Evolutionary conservation across 768 basidiomycete genomes (phyloP).

Genomic region (Russula emetica): DNA sequence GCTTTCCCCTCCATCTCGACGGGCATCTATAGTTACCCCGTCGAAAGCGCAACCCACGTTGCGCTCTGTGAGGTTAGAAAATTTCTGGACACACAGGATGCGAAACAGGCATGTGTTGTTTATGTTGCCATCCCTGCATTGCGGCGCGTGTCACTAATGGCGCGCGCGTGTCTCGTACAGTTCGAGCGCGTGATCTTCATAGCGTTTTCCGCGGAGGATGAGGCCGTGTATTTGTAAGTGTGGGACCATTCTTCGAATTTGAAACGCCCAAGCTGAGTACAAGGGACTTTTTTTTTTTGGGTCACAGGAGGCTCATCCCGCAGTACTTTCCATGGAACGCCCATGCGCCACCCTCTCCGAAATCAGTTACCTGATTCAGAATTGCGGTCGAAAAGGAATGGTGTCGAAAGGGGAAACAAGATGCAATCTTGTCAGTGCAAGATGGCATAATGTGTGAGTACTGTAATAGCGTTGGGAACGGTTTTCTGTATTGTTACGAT

Average conservation of each 20-base stretch:
- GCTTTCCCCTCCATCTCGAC: constrained; percentile 82
- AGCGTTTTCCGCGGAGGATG: constrained; percentile 65
- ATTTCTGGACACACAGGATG: constrained; percentile 52
- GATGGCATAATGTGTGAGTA: not conserved
- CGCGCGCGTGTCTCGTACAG: constrained; percentile 25
- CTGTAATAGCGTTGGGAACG: not conserved
- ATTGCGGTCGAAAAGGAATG: not conserved
- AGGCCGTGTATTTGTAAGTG: constrained; percentile 59
- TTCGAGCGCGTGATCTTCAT: constrained; percentile 73
- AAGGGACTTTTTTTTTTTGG: not conserved
- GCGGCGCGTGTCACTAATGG: not conserved
- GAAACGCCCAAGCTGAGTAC: constrained; percentile 6
- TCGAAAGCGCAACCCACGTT: constrained; percentile 64
- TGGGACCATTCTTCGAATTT: not conserved
- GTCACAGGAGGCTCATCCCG: constrained; percentile 14
- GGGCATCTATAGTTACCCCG: constrained; percentile 74
- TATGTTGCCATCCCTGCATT: not conserved
- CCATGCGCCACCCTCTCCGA: not conserved
- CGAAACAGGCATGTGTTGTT: constrained; percentile 34
- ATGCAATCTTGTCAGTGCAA: not conserved
- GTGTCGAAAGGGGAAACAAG: constrained; percentile 3
- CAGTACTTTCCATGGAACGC: constrained; percentile 17
- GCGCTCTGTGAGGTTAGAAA: constrained; percentile 57
- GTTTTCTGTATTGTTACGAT: not conserved
- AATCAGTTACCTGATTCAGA: not conserved